These are phyloP conservation scores for Coniochaeta ligniaria DNA, from an alignment of 2,329 filamentous ascomycete genomes.

Conservation along the genomic window DNA sequence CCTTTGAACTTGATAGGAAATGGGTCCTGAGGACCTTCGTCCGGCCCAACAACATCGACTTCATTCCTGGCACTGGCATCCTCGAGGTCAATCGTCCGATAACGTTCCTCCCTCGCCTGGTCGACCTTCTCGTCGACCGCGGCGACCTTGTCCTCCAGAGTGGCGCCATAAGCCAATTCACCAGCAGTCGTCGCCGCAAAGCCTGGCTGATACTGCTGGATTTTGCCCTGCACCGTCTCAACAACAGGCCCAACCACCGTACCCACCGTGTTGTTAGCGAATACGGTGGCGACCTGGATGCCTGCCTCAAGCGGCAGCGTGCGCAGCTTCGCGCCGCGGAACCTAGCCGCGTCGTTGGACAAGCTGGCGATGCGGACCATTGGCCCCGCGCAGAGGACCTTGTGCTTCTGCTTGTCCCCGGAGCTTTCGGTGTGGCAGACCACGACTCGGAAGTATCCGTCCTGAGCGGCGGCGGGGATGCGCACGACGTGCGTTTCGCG, in stretches of 20 bases:
- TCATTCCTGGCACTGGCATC: constrained; percentile 18
- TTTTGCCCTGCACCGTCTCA: constrained; percentile 31
- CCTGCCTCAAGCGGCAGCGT: constrained; percentile 62
- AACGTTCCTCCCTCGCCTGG: constrained; percentile 27
- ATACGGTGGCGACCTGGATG: constrained; percentile 45
- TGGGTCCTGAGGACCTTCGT: constrained; percentile 42
- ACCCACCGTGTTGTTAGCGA: constrained; percentile 36
- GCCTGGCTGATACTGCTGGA: constrained; percentile 28
- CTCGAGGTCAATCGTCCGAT: constrained; percentile 18
- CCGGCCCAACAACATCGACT: constrained; percentile 33
- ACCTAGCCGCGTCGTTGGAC: constrained; percentile 50
- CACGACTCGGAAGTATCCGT: constrained; percentile 64
- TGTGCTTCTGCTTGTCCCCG: constrained; percentile 38
- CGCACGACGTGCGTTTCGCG: constrained; percentile 59
- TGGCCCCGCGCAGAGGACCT: constrained; percentile 56
- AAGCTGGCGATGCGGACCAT: constrained; percentile 64
- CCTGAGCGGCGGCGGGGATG: constrained; percentile 54
- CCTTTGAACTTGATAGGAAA: constrained; percentile 47
- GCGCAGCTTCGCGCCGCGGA: constrained; percentile 57
- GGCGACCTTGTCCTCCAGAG: constrained; percentile 8
- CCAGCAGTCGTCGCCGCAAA: constrained; percentile 33
- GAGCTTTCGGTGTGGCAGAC: constrained; percentile 36
- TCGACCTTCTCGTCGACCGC: constrained; percentile 16
- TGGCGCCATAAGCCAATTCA: constrained; percentile 23
- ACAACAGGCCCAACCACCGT: constrained; percentile 34